Evolutionary conservation across 805 yeast species (phyloP), one percentile per base, ranked within the genome.

Genomic region (Hanseniaspora mollemarum): DNA sequence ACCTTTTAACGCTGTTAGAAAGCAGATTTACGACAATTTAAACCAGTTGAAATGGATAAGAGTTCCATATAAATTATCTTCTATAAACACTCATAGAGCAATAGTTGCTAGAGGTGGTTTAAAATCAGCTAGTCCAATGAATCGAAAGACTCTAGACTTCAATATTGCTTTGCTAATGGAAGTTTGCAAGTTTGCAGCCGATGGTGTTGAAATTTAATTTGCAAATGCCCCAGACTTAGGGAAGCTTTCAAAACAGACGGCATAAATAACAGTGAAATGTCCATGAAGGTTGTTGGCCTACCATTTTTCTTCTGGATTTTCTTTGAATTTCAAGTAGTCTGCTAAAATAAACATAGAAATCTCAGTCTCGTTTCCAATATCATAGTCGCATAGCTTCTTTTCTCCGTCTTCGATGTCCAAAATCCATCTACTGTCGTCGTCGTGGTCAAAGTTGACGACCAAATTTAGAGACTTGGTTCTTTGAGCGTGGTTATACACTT

Each of bases 281-380:
- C 16, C 7, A 36, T 36, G 26, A 29, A 16, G 19, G 29, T 3
- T 32, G 7, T 5, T 19, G n/a, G 3, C 51, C 64, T 64, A 82
- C 97, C 98, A 90, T 63, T 84, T 83, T 61, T 87, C 96, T 59
- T 78, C 87, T 0, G 98, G 98, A 57, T 88, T 82, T 38, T 71
- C 71, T 67, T 84, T 84, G 67, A 71, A 92, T 39, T 67, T 75
- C 26, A 68, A 69, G 64, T 88, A 92, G 38, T 75, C 87, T 7
- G 66, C 73, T 59, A 68, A 62, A 53, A 85, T 86, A 69, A 80
- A 92, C n/a, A 84, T 61, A 28, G 95, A 84, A 40, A 92, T 66
- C 63, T 92, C 98, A 2, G 96, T 87, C 68, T 92, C 98, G 65
- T 92, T 90, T 55, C 82, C 85, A 55, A 76, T 67, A 9, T 77